Evolutionary conservation across 805 yeast genomes (phyloP).

Genomic region (Ascoidea tarda): DNA sequence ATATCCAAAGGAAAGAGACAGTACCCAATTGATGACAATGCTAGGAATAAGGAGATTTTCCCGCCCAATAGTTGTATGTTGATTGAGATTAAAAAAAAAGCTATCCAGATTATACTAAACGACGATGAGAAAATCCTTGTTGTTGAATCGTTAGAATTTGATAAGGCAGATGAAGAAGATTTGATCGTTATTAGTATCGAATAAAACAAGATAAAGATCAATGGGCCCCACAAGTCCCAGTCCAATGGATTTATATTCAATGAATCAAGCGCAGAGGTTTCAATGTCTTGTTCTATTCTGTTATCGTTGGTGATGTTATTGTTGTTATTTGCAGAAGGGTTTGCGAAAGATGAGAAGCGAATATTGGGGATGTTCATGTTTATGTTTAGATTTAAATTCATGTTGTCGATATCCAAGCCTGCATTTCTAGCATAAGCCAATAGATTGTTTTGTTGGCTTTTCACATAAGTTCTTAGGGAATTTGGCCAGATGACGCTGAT

Average conservation of each 20-base stretch:
- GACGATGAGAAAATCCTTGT: conserved; percentile 49
- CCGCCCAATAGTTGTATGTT: conserved; percentile 53
- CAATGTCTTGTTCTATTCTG: no score
- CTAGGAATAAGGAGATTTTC: conserved; percentile 49
- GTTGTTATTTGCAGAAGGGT: no score
- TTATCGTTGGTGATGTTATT: no score
- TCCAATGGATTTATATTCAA: conserved; percentile 20
- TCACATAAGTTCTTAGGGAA: conserved; percentile 16
- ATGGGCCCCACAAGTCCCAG: conserved; percentile 65
- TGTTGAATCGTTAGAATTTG: conserved; percentile 17
- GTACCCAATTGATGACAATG: conserved; percentile 58
- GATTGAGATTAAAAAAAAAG: conserved; percentile 43
- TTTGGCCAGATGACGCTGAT: conserved; percentile 29
- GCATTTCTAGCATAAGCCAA: conserved; percentile 8
- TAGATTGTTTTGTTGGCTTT: conserved; percentile 17
- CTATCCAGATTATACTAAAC: conserved; percentile 49
- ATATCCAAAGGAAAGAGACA: conserved; percentile 48
- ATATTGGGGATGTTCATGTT: no score
- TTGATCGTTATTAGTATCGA: conserved; percentile 31
- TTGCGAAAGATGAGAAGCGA: no score
- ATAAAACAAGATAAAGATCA: conserved; percentile 42
- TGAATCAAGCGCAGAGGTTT: no score
- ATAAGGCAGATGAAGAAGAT: conserved; percentile 19
- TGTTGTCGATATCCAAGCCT: background rate
- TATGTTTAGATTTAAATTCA: background rate